These are phyloP conservation scores for Paspalum notatum DNA, from an alignment of 176 grass and related monocot genomes.

Conservation along the genomic window DNA sequence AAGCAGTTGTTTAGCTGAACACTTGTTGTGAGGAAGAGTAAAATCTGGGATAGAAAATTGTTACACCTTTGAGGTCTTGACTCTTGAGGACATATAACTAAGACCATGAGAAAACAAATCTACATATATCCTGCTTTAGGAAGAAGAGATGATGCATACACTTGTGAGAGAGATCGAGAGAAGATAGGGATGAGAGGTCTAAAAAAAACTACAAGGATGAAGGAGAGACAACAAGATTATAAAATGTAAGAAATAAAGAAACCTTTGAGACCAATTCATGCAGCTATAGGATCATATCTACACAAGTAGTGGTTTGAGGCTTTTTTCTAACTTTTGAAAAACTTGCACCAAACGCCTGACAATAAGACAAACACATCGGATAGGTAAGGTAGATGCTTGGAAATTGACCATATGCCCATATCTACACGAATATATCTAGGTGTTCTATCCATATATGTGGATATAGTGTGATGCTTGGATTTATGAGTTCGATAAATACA, in stretches of 20 bases:
- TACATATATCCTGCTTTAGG: neutral
- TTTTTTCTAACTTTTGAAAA: constrained; percentile 47
- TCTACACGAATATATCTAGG: neutral
- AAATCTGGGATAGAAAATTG: neutral
- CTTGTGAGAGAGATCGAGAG: too few species aligned
- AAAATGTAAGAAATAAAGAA: neutral
- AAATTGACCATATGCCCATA: constrained; percentile 6
- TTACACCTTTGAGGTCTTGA: neutral
- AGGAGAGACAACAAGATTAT: neutral
- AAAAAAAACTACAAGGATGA: neutral
- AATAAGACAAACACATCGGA: neutral
- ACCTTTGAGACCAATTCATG: neutral
- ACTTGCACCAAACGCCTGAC: constrained; percentile 21
- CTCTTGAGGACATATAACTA: neutral
- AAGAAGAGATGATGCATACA: neutral
- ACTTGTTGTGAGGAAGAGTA: neutral
- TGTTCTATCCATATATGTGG: neutral
- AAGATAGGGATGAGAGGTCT: too few species aligned
- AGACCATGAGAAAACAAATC: neutral
- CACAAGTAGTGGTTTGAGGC: neutral
- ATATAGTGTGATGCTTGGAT: neutral
- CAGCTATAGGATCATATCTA: neutral
- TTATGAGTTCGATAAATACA: neutral
- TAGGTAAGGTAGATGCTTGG: neutral
- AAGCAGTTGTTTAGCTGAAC: too few species aligned